Percentiles rank a stretch among this genome's conserved stretches.
Conservation (phyloP, 192 early-diverging fungal species). For the Cetraspora pellucida region DNA sequence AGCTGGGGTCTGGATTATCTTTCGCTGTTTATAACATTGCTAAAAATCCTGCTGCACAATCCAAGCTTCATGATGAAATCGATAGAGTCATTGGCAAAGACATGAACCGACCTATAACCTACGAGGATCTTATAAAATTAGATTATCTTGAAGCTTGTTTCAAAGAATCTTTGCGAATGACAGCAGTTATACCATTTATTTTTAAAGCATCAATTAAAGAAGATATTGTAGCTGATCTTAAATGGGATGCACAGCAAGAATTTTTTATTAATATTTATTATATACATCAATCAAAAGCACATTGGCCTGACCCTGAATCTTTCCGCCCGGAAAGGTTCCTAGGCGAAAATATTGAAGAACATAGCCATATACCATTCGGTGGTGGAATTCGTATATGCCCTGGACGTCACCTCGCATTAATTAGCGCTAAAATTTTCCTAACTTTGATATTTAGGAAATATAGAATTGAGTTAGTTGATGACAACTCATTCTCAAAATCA, state of each 20-base stretch:
- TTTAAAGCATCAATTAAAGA: neutral
- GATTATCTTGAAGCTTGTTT: neutral
- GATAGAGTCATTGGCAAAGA: neutral
- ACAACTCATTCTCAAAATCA: neutral
- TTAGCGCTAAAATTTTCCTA: neutral
- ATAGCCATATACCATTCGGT: constrained; percentile 6
- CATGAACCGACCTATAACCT: neutral
- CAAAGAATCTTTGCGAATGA: neutral
- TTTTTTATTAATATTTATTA: neutral
- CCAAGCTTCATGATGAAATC: neutral
- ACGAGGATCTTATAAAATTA: neutral
- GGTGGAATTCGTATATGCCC: neutral
- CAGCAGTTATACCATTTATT: neutral
- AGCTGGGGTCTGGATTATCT: neutral
- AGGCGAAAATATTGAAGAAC: neutral
- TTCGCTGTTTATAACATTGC: neutral
- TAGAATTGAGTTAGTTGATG: neutral
- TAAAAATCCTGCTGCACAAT: neutral
- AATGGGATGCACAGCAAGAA: neutral
- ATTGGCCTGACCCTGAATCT: neutral
- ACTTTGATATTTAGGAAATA: neutral
- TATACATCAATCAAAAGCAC: neutral
- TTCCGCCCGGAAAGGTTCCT: neutral
- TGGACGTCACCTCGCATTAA: neutral
- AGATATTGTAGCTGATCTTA: neutral